Base-by-base conservation (phyloP, 495 filamentous ascomycete species). In the Pyrenula massariospora region DNA sequence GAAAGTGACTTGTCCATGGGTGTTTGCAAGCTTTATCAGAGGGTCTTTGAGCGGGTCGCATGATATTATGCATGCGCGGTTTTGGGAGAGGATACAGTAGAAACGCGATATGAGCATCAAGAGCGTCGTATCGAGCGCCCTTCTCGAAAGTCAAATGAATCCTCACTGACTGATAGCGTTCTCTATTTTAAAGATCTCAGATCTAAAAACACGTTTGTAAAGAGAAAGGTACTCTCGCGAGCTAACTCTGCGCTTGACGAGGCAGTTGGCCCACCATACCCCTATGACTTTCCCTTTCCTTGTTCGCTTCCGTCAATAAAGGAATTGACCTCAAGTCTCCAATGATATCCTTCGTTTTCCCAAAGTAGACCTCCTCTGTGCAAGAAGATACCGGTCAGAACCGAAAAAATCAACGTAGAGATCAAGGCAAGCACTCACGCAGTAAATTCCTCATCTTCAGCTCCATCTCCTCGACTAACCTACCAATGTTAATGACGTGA, bases 341-440 rank as follows among this genome's bases (percentile, higher is more conserved):
- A n/a, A 99, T 92, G 2, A 99, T 90, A 70, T 99, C 93, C 78
- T 92, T 96, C 11, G 93, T 93, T 76, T 99, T 99, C 59, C 93
- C 93, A 70, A 99, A 99, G 72, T 99, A 99, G 53, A 99, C 93
- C 74, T 99, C 93, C 77, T 97, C 81, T 83, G 56, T 56, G 25
- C 19, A 61, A 22, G 36, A 66, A 47, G 67, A 62, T 52, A 25
- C 23, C 22, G 12, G 11, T 22, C n/a, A n/a, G n/a, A n/a, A n/a
- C n/a, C n/a, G n/a, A n/a, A n/a, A n/a, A n/a, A n/a, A n/a, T n/a
- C n/a, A n/a, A n/a, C 42, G 19, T 19, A 48, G 42, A 19, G 19
- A 48, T 19, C 56, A 10, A 1, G 48, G 12, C 20, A 36, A 49
- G 21, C 12, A 73, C 80, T 53, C 72, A 84, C 81, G 94, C 67